These are phyloP conservation scores for Dacryopinax primogenitus DNA, from an alignment of 768 basidiomycete species.

Conservation along the genomic window DNA sequence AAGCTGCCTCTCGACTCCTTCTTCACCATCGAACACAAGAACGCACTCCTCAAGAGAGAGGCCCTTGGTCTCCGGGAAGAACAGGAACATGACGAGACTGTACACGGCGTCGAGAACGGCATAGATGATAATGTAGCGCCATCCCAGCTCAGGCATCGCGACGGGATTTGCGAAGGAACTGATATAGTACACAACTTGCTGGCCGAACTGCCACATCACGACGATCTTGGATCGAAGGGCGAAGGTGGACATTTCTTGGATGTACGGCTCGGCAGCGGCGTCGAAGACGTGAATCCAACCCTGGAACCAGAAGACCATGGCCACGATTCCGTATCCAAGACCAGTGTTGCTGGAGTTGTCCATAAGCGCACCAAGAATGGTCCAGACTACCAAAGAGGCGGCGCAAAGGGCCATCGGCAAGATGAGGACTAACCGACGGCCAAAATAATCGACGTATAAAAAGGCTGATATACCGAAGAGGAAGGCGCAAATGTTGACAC, in stretches of 20 bases:
- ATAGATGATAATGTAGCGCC: constrained; percentile 26
- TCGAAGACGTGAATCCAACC: constrained; percentile 56
- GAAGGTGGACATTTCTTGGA: constrained; percentile 69
- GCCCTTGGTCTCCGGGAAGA: constrained; percentile 42
- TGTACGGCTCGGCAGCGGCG: constrained; percentile 49
- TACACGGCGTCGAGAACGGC: constrained; percentile 7
- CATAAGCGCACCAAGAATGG: constrained; percentile 12
- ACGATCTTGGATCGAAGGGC: constrained; percentile 69
- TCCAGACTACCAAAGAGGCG: constrained; percentile 41
- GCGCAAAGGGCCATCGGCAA: constrained; percentile 49
- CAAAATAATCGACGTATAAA: constrained; percentile 53
- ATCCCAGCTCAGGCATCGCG: constrained; percentile 41
- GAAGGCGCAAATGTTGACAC: constrained; percentile 59
- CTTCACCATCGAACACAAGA: constrained; percentile 53
- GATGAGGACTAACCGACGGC: constrained; percentile 56
- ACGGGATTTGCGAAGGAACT: constrained; percentile 72
- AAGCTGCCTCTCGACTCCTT: no score
- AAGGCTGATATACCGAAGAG: constrained; percentile 44
- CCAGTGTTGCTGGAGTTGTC: background rate
- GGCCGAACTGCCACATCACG: constrained; percentile 40
- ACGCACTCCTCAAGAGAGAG: constrained; percentile 72
- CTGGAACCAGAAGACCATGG: constrained; percentile 33
- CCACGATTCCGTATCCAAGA: constrained; percentile 16
- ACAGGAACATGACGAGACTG: constrained; percentile 3
- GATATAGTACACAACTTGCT: constrained; percentile 56